phyloP scores from a whole-genome alignment of 208 protist species.

The Dictyostelium gargantuum region DNA sequence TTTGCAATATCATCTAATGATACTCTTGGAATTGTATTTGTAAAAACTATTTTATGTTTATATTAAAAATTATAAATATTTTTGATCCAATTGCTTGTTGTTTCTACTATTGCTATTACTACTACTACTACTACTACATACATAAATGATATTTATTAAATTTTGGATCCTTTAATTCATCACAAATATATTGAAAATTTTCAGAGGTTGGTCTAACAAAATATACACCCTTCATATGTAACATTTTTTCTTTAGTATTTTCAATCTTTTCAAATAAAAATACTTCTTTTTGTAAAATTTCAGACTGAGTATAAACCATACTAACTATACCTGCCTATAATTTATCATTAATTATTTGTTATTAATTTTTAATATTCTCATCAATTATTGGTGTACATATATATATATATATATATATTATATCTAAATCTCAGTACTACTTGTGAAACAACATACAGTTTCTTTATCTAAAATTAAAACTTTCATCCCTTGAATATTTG shows the following conservation, averaged over 20 bases:
- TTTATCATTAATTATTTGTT: too few relatives aligned
- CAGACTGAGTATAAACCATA: slow-evolving; percentile 93
- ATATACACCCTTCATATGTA: slow-evolving; percentile 89
- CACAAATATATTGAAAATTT: slow-evolving; percentile 89
- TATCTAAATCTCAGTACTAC: too few relatives aligned
- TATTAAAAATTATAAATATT: neutral
- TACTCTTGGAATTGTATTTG: slow-evolving; percentile 87
- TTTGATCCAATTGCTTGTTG: neutral
- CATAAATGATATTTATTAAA: slow-evolving; percentile 89
- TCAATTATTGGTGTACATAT: too few relatives aligned
- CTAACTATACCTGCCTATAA: slow-evolving; percentile 87
- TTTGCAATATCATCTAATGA: slow-evolving; percentile 92
- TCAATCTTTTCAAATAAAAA: slow-evolving; percentile 95
- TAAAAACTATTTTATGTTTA: slow-evolving; percentile 86
- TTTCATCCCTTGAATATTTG: slow-evolving; percentile 90
- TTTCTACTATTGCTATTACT: neutral
- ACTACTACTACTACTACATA: slow-evolving; percentile 70
- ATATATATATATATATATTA: too few relatives aligned
- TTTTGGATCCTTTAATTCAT: slow-evolving; percentile 91
- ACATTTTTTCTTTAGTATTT: slow-evolving; percentile 89
- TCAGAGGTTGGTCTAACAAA: slow-evolving; percentile 89
- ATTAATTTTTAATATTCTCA: too few relatives aligned
- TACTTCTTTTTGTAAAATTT: slow-evolving; percentile 95
- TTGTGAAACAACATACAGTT: slow-evolving; percentile 87
- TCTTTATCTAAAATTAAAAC: slow-evolving; percentile 94